Evolutionary conservation across 805 yeast species (phyloP), one percentile per base, ranked within the genome.

Genomic region (Yarrowia porcina): DNA sequence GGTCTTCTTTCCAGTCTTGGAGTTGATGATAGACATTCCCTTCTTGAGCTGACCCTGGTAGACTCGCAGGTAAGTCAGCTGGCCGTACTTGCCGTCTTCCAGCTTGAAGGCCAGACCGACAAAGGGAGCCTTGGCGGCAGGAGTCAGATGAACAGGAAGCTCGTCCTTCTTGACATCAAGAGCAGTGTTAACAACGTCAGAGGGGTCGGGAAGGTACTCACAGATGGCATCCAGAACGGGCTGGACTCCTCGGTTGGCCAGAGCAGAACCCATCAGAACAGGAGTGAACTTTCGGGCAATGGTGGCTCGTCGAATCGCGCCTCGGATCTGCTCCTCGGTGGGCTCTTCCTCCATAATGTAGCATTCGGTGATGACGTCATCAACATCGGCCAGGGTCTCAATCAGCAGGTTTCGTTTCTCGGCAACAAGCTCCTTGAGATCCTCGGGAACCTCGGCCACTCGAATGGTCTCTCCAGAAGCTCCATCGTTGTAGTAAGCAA

Each of bases 221-320:
- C 93, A 93, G 65, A 94, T 96, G 41, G 97, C 94, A 75, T 94
- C 97, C 69, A 94, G 80, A 36, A 93, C 97, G 21, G 92, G 92
- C 79, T 94, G 99, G 67, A 94, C 82, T 76, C 97, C 97, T 68
- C 87, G 89, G 79, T 94, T 94, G 64, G 98, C 99, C 67, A 94
- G 81, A 18, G 99, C 99, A 56, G 97, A 90, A 21, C 99, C 99
- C 97, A 94, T 94, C 67, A 93, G 80, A n/a, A 94, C 98, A n/a
- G 99, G 99, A 13, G 98, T 90, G 80, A 94, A 94, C 73, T 83
- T 89, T 78, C 97, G 86, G 32, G 92, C 96, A 76, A 93, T 93
- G 18, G 99, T 94, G 57, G 97, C 83, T 71, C 97, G 85, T 76
- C 99, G 87, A 69, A 94, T 94, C 44, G 97, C 98, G 60, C 74